phyloP scores from a whole-genome alignment of 208 protist species.

The Wallacemonas sp. region DNA sequence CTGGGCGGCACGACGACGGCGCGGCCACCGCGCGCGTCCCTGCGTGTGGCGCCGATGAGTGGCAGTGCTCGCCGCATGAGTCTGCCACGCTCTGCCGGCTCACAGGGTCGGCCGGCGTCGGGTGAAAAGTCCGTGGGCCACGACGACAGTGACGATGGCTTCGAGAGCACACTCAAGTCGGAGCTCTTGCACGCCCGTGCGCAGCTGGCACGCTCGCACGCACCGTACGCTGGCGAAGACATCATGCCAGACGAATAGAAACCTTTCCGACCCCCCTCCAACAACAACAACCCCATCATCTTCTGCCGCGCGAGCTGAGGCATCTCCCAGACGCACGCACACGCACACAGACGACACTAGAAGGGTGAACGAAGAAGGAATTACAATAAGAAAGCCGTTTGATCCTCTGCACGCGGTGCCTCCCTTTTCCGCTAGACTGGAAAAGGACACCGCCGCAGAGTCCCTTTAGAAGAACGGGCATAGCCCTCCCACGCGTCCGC shows the following conservation, averaged over 20 bases:
- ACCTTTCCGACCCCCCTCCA: too few species aligned
- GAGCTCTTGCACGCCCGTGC: constrained; percentile 9
- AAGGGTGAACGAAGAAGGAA: too few species aligned
- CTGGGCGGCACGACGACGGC: constrained; percentile 1
- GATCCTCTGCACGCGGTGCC: too few species aligned
- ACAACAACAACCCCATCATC: not conserved
- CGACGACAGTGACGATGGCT: constrained; percentile 13
- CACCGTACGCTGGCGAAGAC: constrained; percentile 9
- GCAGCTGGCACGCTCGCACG: constrained; percentile 6
- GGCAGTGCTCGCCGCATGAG: constrained; percentile 12
- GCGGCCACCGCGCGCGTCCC: not conserved
- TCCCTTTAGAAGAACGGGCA: too few species aligned
- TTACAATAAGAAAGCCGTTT: too few species aligned
- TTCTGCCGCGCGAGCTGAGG: too few species aligned
- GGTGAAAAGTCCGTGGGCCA: constrained; percentile 1
- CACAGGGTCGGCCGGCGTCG: constrained; percentile 34
- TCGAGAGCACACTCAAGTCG: constrained; percentile 12
- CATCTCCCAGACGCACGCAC: constrained; percentile 10
- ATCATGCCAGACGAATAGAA: constrained; percentile 10
- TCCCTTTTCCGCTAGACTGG: too few species aligned
- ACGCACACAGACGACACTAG: constrained; percentile 11
- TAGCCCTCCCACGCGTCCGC: too few species aligned
- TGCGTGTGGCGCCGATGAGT: constrained; percentile 4
- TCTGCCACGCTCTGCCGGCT: constrained; percentile 27
- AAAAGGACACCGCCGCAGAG: too few species aligned